phyloP scores from a whole-genome alignment of 1,284 basidiomycete genomes.

The Bjerkandera adusta region DNA sequence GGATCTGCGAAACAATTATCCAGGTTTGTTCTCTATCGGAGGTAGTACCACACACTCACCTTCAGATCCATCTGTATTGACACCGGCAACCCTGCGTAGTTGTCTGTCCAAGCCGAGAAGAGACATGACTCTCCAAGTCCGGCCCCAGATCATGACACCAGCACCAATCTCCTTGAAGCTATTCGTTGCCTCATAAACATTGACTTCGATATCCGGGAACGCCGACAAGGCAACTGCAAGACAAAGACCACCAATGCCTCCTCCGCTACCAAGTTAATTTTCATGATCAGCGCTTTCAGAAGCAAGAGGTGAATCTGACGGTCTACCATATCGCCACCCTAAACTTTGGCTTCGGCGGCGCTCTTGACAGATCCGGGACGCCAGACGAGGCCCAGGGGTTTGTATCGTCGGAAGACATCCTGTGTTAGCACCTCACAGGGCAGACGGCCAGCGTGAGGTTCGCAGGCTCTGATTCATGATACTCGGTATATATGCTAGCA shows the following conservation, averaged over 20 bases:
- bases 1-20: background rate
- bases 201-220: slow-evolving; percentile 39
- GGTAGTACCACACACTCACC: slow-evolving; percentile 28
- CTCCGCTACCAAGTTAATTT: slow-evolving; percentile 40
- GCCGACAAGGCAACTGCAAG: slow-evolving; percentile 42
- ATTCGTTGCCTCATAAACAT: slow-evolving; percentile 45
- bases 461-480: no score
- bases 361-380: background rate
- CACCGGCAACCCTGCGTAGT: slow-evolving; percentile 41
- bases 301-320: background rate
- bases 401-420: no score
- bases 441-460: no score
- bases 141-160: slow-evolving; percentile 45
- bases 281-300: no score
- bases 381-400: no score
- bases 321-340: slow-evolving; percentile 26
- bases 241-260: slow-evolving; percentile 46
- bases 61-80: slow-evolving; percentile 36
- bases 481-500: no score
- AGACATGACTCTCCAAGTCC: slow-evolving; percentile 42
- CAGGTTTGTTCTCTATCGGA: background rate
- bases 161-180: slow-evolving; percentile 50
- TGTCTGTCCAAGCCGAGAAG: slow-evolving; percentile 37
- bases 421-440: no score
- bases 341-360: background rate